Evolutionary conservation across 345 rosid species (phyloP), one percentile per base, ranked within the genome.

Genomic region (Triadica sebifera): DNA sequence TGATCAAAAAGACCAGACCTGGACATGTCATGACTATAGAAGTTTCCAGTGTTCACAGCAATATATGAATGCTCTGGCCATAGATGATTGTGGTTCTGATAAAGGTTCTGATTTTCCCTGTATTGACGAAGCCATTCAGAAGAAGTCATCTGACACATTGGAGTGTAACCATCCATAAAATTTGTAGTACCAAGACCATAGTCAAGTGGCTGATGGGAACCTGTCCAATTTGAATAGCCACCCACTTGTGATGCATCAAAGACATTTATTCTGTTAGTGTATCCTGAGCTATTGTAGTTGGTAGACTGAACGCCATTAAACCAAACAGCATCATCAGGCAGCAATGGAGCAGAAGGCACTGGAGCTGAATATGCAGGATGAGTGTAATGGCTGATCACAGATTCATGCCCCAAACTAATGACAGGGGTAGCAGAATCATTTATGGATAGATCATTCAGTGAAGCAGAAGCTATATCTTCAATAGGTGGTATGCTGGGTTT

Each of bases 81-180:
- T n/a, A 71, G 34, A 50, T 78, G 82, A 76, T 52, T 59, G 45
- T 73, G 78, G 34, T 69, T 73, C n/a, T 75, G 81, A 59, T 85
- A 86, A 78, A 81, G 86, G 79, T 83, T 89, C 39, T 81, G 85
- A 64, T 81, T 90, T 78, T 89, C 94, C 82, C 99, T 89, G 78
- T 91, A 95, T 49, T 90, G 89, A 11, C 94, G 91, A 71, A 95
- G 96, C 99, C 99, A 95, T 81, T 92, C 98, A 0, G 99, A 89
- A 72, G 98, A 92, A 69, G 87, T 84, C 84, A 95, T 72, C 65
- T 87, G 85, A n/a, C 73, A 72, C 65, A 76, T 59, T 41, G 85
- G 89, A 0, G 87, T 82, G 68, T 81, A 89, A 62, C 82, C 85
- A 74, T 62, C 78, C n/a, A n/a, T n/a, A n/a, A n/a, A n/a, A n/a